Percentiles rank a stretch among this genome's conserved stretches.
Evolutionary conservation across 352 stramenopile species (phyloP).

Genomic region (Pythium scleroteichum): DNA sequence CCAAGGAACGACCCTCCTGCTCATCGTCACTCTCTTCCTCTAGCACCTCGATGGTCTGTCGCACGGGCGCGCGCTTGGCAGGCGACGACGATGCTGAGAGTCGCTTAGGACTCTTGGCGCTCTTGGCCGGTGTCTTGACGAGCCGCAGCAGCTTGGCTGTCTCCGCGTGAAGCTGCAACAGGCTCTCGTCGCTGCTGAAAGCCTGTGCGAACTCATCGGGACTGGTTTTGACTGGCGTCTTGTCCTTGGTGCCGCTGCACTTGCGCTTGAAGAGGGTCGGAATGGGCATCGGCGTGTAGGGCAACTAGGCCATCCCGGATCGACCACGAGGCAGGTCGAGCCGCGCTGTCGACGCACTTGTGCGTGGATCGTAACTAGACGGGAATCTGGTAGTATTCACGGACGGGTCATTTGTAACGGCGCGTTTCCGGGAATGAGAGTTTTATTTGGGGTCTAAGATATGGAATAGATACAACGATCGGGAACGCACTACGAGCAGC

Average conservation of each 20-base stretch:
- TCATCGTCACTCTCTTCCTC: constrained; percentile 34
- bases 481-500: constrained; percentile 11
- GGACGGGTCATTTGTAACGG: neutral
- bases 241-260: constrained; percentile 29
- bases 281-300: constrained; percentile 11
- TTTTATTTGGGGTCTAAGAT: constrained; percentile 9
- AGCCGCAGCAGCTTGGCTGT: constrained; percentile 57
- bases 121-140: constrained; percentile 41
- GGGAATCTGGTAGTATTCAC: too few species aligned
- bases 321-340: too few species aligned
- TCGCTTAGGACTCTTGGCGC: constrained; percentile 7
- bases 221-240: constrained; percentile 9
- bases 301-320: neutral
- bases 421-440: neutral
- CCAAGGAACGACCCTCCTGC: neutral
- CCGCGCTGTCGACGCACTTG: too few species aligned
- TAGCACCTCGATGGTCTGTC: constrained; percentile 71
- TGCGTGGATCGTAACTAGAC: too few species aligned
- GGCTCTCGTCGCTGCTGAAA: constrained; percentile 47
- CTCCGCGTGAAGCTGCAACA: constrained; percentile 64
- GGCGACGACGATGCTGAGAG: neutral
- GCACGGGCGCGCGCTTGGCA: constrained; percentile 32
- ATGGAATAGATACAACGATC: constrained; percentile 3
- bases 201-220: constrained; percentile 17
- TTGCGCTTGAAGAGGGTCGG: constrained; percentile 47